A percentile compares a stretch with the other conserved stretches of the same genome.
Conservation (phyloP, 2,329 filamentous ascomycete species). For the Scedosporium aurantiacum region DNA sequence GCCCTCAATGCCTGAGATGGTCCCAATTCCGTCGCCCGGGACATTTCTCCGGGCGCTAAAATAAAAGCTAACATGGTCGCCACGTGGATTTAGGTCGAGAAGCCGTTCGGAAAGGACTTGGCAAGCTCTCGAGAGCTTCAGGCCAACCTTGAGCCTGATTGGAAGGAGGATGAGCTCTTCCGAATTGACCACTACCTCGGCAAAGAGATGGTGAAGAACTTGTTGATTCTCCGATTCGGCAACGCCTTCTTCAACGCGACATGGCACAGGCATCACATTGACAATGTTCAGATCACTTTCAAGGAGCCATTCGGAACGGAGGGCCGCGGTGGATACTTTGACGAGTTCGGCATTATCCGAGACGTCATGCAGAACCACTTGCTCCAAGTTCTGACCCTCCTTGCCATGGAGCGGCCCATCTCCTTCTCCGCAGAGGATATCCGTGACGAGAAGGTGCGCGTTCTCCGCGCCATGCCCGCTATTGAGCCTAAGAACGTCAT, state of each 20-base stretch:
- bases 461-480: conserved; percentile 81
- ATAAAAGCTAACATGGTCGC: background rate
- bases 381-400: conserved; percentile 86
- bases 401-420: conserved; percentile 96
- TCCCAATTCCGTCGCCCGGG: no score
- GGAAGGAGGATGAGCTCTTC: conserved; percentile 98
- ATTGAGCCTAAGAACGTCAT: conserved; percentile 99
- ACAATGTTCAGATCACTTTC: conserved; percentile 98
- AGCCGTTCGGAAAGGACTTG: conserved; percentile 97
- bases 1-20: no score
- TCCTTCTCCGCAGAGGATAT: conserved; percentile 98
- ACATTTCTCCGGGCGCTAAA: background rate
- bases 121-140: conserved; percentile 89
- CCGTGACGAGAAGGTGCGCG: conserved; percentile 95
- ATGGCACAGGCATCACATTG: conserved; percentile 99
- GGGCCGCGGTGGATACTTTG: conserved; percentile 95
- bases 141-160: conserved; percentile 89
- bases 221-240: conserved; percentile 92
- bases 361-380: conserved; percentile 99
- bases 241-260: conserved; percentile 98
- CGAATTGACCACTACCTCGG: conserved; percentile 98
- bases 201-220: conserved; percentile 99
- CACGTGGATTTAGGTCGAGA: conserved; percentile 63
- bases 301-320: conserved; percentile 99
- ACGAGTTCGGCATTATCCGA: conserved; percentile 98